phyloP scores from a whole-genome alignment of 148 eudicot genomes.

The Chenopodium berlandieri region DNA sequence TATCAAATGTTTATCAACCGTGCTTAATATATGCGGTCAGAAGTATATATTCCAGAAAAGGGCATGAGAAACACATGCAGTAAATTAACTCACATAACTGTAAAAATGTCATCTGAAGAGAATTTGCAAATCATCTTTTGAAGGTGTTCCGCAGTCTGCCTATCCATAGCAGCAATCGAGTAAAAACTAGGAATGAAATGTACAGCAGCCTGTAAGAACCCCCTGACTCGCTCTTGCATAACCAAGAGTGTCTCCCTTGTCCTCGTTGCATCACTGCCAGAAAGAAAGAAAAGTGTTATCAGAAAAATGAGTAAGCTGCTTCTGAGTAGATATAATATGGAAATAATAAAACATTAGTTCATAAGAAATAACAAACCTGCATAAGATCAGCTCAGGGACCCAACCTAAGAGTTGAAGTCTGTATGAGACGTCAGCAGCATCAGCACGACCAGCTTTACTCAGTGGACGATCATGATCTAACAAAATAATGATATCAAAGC shows the following conservation, averaged over 20 bases:
- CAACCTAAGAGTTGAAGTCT: constrained; percentile 75
- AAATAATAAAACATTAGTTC: background rate
- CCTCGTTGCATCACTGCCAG: constrained; percentile 68
- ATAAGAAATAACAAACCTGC: constrained; percentile 44
- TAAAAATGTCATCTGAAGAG: constrained; percentile 66
- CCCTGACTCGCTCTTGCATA: constrained; percentile 70
- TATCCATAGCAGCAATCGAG: constrained; percentile 92
- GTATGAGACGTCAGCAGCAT: constrained; percentile 65
- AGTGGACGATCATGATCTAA: constrained; percentile 92
- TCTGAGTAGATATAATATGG: background rate
- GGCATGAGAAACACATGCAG: constrained; percentile 17
- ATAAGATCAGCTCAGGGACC: constrained; percentile 82
- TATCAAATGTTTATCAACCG: background rate
- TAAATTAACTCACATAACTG: constrained; percentile 75
- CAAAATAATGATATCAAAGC: constrained; percentile 8
- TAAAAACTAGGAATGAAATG: constrained; percentile 89
- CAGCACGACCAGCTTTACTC: constrained; percentile 74
- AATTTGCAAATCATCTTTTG: constrained; percentile 59
- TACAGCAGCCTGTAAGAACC: constrained; percentile 64
- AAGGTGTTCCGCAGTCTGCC: constrained; percentile 94
- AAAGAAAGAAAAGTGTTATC: constrained; percentile 17
- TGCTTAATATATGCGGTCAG: background rate
- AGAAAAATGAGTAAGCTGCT: background rate
- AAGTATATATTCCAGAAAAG: background rate
- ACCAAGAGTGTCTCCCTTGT: constrained; percentile 73